Conservation (phyloP, 129 eudicot genomes). For the Logfia minima region DNA sequence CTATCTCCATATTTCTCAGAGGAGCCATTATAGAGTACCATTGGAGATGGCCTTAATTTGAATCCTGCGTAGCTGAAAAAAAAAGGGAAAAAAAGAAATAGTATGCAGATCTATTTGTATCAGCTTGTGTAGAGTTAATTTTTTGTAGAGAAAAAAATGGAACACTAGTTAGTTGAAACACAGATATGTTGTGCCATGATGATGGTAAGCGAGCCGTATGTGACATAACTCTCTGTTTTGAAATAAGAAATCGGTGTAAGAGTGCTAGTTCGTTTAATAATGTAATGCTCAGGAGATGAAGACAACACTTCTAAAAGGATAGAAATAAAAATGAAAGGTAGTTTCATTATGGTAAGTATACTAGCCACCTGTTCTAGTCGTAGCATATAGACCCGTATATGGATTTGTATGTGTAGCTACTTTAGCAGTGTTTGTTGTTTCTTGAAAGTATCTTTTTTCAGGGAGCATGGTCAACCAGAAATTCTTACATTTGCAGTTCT, state of each 20-base stretch:
- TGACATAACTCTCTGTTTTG: background rate
- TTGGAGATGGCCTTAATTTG: too few relatives aligned
- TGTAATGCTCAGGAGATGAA: too few relatives aligned
- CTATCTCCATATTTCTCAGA: too few relatives aligned
- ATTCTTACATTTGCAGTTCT: background rate
- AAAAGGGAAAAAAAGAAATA: too few relatives aligned
- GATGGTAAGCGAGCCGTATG: too few relatives aligned
- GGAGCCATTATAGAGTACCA: too few relatives aligned
- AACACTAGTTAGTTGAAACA: background rate
- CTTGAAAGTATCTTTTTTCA: slow-evolving; percentile 7
- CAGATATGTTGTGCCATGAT: background rate
- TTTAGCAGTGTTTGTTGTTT: slow-evolving; percentile 1
- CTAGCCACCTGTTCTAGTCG: slow-evolving; percentile 13
- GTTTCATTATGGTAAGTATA: slow-evolving; percentile 10
- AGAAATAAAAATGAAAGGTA: background rate
- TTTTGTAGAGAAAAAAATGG: background rate
- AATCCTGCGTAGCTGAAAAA: slow-evolving; percentile 10
- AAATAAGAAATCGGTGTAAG: background rate
- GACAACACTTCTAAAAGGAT: too few relatives aligned
- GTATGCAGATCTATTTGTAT: slow-evolving; percentile 7
- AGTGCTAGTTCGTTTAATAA: too few relatives aligned
- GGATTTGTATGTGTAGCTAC: slow-evolving; percentile 1
- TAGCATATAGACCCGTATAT: slow-evolving; percentile 17
- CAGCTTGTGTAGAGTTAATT: slow-evolving; percentile 1
- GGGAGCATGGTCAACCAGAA: background rate